phyloP scores from a whole-genome alignment of 1,284 basidiomycete species.

The Fomitopsis betulina region DNA sequence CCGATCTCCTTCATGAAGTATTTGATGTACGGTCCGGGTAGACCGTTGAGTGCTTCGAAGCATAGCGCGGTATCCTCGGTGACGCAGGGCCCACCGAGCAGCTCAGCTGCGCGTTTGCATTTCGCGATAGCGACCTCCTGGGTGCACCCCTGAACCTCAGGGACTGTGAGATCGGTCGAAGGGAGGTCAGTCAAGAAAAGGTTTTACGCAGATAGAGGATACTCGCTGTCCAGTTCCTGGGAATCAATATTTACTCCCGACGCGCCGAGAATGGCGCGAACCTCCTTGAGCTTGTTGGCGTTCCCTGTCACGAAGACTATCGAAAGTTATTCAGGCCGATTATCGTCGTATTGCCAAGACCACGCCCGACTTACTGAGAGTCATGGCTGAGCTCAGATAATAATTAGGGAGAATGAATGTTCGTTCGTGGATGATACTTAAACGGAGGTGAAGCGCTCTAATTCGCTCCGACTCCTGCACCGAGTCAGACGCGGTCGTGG shows the following conservation, averaged over 20 bases:
- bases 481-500: background rate
- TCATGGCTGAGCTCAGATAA: background rate
- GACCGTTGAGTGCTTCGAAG: slow-evolving; percentile 83
- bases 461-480: too few relatives aligned
- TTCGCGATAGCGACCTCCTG: slow-evolving; percentile 89
- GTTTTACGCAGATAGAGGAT: slow-evolving; percentile 10
- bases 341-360: too few relatives aligned
- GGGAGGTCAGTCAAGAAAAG: background rate
- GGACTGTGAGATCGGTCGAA: slow-evolving; percentile 48
- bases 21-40: slow-evolving; percentile 98
- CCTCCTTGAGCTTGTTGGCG: slow-evolving; percentile 90
- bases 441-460: too few relatives aligned
- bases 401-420: background rate
- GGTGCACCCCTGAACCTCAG: slow-evolving; percentile 92
- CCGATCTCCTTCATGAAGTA: slow-evolving; percentile 81
- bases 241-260: slow-evolving; percentile 63
- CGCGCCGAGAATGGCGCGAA: slow-evolving; percentile 69
- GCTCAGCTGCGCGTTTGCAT: slow-evolving; percentile 79
- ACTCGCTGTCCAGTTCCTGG: slow-evolving; percentile 64
- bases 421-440: background rate
- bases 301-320: slow-evolving; percentile 94
- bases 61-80: slow-evolving; percentile 97
- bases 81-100: slow-evolving; percentile 84
- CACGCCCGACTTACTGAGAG: background rate
- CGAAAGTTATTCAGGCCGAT: background rate